Base-by-base conservation (phyloP, 495 filamentous ascomycete species). In the Neurospora terricola region DNA sequence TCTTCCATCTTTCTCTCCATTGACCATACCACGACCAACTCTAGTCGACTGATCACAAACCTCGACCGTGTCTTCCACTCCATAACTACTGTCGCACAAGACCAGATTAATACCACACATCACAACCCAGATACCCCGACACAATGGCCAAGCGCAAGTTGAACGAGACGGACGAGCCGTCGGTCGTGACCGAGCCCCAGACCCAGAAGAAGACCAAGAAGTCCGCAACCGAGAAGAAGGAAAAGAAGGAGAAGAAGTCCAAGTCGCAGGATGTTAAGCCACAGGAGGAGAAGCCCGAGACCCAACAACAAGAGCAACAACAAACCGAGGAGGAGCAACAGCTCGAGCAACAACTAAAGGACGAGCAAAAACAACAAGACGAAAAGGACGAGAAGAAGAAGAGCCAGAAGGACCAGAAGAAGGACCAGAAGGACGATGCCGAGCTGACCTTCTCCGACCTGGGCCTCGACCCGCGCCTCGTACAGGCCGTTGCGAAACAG, bases 401-500 rank as follows among this genome's bases (percentile, higher is more conserved):
- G 36, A 75, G 72, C 40, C 66, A 62, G 36, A 72, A 73, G 66
- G 48, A 69, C 71, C 68, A 72, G 70, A 16, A 23, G 38, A 73
- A 73, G 77, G 69, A 40, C 70, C 0, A 16, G 69, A 38, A 73
- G 40, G 45, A 48, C 72, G 34, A 69, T 9, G 45, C 40, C 12
- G 76, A 82, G 3, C 72, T 72, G 12, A 80, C 85, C 8, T 92
- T 92, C 75, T 79, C 82, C 21, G 79, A 83, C 68, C 85, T 97
- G 72, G 89, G 88, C 70, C 88, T 99, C 69, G 96, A 99, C 79
- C 82, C 93, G 5, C 89, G 96, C 78, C 84, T 99, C 39, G 87
- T 97, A 59, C 92, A 96, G 85, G 94, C 91, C 72, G 86, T 98
- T 71, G 91, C 91, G 42, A 91, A 92, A 79, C 90, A 94, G 80